phyloP scores from a whole-genome alignment of 805 yeast genomes.

The Grigorovia jiainica region DNA sequence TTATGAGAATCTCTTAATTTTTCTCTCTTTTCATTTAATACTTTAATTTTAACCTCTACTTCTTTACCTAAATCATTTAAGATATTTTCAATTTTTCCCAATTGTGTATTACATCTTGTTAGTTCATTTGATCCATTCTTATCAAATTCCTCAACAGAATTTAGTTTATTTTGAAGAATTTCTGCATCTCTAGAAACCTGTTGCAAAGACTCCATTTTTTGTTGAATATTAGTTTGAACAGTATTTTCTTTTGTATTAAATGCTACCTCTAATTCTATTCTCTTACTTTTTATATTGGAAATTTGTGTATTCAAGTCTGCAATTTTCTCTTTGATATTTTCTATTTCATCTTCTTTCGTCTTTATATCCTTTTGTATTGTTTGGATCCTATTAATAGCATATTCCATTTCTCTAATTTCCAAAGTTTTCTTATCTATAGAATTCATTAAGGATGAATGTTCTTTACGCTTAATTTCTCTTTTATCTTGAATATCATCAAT shows the following conservation, averaged over 20 bases:
- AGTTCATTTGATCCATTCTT: constrained; percentile 6
- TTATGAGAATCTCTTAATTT: constrained; percentile 47
- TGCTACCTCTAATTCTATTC: neutral
- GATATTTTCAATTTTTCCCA: constrained; percentile 2
- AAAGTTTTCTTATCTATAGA: constrained; percentile 16
- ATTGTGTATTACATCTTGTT: constrained; percentile 14
- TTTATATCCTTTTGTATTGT: constrained; percentile 10
- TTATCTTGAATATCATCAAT: constrained; percentile 17
- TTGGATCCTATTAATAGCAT: constrained; percentile 8
- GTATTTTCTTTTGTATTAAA: neutral
- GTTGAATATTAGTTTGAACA: constrained; percentile 2
- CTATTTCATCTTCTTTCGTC: constrained; percentile 8
- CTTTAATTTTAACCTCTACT: constrained; percentile 12
- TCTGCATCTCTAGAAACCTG: constrained; percentile 1
- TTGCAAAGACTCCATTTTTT: neutral
- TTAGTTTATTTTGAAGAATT: neutral
- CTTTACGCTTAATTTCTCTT: constrained; percentile 17
- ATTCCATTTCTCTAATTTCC: constrained; percentile 18
- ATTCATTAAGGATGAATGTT: constrained; percentile 13
- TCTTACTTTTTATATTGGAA: constrained; percentile 1
- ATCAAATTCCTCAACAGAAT: constrained; percentile 10
- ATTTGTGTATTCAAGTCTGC: constrained; percentile 6
- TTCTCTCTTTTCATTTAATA: constrained; percentile 16
- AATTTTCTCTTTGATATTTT: constrained; percentile 8
- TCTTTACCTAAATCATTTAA: constrained; percentile 12